Evolutionary conservation across 1,284 basidiomycete species (phyloP).

Genomic region (Pascua guehoae): DNA sequence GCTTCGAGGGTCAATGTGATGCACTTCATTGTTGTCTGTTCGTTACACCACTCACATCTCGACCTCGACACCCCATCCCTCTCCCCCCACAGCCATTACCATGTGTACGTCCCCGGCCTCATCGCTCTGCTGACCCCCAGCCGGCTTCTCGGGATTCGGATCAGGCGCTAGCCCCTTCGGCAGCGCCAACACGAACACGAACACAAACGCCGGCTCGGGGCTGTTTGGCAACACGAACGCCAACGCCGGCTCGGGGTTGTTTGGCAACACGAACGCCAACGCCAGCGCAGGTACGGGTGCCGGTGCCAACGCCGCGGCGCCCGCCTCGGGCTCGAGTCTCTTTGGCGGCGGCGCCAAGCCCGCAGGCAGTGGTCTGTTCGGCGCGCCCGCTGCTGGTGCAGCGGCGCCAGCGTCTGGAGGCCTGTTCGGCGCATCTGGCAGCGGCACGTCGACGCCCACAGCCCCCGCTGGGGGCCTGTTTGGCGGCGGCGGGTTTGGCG

Average conservation of each 20-base stretch:
- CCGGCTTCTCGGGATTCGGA: no score
- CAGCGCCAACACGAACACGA: no score
- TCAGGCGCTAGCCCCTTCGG: no score
- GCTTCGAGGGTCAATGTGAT: no score
- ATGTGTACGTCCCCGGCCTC: no score
- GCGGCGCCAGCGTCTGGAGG: conserved; percentile 21
- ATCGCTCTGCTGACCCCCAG: no score
- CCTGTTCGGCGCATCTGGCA: conserved; percentile 29
- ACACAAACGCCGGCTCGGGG: not conserved
- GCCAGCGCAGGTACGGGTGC: conserved; percentile 5
- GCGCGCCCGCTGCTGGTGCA: conserved; percentile 8
- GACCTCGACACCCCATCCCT: no score
- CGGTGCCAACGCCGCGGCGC: conserved; percentile 12
- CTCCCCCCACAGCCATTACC: no score
- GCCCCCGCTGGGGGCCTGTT: conserved; percentile 5
- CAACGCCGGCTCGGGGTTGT: not conserved
- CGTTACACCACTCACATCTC: no score
- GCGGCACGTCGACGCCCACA: no score
- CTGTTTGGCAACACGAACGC: conserved; percentile 1
- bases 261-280: conserved; percentile 5
- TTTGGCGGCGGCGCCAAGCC: conserved; percentile 20
- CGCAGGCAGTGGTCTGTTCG: conserved; percentile 26
- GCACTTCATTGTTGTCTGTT: no score
- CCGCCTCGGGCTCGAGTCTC: not conserved
- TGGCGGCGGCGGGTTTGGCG: conserved; percentile 22